Evolutionary conservation across 2,329 filamentous ascomycete species (phyloP), one percentile per base, ranked within the genome.

Genomic region (Stagonosporopsis vannaccii): DNA sequence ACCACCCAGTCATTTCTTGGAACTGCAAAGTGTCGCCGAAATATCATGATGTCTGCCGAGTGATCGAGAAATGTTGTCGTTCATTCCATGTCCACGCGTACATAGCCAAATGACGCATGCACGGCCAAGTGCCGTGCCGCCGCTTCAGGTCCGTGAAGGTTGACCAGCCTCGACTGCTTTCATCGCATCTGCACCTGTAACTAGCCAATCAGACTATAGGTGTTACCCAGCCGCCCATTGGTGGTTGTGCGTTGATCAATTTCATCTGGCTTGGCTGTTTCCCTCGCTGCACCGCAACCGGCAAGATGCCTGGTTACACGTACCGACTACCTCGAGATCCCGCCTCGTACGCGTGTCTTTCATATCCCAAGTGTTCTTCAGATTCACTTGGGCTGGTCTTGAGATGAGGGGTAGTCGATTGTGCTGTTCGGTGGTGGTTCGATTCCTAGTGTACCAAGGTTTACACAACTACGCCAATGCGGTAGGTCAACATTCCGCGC

Each of bases 121-220:
- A 46, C 40, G 30, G 51, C 51, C 43, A 46, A 35, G 37, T 45
- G 53, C 41, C 53, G 42, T 43, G 42, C 30, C 53, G 36, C 53
- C 40, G 46, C 41, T 51, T 17, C 22, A 30, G 13, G 26, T 23
- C 28, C 35, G 53, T 17, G 19, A 39, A n/a, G 17, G 30, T 36
- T 30, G 47, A 17, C 19, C 17, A 41, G 17, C 4, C 20, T 17
- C 15, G 12, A 32, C 30, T 51, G 37, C 32, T 39, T 48, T 36
- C 47, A 51, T 47, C 47, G 28, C 30, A 13, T 51, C 36, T 9
- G 37, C 37, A 26, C 11, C 13, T 15, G 22, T 12, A 11, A 32
- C 6, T 9, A 11, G 4, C 37, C 33, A 33, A 44, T 51, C 37
- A 46, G 15, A 23, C 19, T 12, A 19, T 7, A 6, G 11, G 6